Conservation (phyloP, 163 green algal species). For the Prototheca wickerhamii region DNA sequence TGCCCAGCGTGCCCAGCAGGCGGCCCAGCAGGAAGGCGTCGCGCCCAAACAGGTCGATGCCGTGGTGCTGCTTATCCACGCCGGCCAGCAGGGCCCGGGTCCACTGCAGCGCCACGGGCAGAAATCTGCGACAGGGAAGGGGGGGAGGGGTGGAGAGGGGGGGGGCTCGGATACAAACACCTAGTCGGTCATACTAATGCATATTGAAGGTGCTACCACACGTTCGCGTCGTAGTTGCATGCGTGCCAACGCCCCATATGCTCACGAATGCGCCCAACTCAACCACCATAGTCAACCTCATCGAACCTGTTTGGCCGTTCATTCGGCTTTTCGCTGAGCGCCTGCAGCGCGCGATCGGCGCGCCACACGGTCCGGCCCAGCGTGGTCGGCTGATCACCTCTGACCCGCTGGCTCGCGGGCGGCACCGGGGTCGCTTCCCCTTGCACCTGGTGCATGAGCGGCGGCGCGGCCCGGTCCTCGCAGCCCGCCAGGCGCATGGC, state of each 20-base stretch:
- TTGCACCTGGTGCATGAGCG: too few relatives aligned
- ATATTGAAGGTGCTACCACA: slow-evolving; percentile 61
- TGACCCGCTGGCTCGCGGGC: too few relatives aligned
- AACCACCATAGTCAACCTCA: too few relatives aligned
- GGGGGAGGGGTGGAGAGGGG: slow-evolving; percentile 5
- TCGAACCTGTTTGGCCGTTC: slow-evolving; percentile 29
- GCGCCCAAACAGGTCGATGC: slow-evolving; percentile 67
- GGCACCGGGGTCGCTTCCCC: too few relatives aligned
- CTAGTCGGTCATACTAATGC: slow-evolving; percentile 32
- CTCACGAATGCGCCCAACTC: too few relatives aligned
- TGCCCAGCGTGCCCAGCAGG: slow-evolving; percentile 48
- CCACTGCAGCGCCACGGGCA: slow-evolving; percentile 53
- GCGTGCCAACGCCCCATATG: too few relatives aligned
- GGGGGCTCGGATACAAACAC: neutral
- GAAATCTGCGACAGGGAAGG: slow-evolving; percentile 38
- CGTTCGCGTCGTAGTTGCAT: slow-evolving; percentile 51
- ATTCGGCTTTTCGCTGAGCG: neutral
- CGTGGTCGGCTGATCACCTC: too few relatives aligned
- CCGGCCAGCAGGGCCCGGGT: slow-evolving; percentile 46
- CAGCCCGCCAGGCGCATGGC: slow-evolving; percentile 17
- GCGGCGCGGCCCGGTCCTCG: too few relatives aligned
- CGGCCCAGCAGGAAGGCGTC: slow-evolving; percentile 65
- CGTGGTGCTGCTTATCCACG: slow-evolving; percentile 47
- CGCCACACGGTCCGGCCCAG: neutral
- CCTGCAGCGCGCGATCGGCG: neutral